Percentiles rank a stretch among this genome's conserved stretches.
phyloP scores from a whole-genome alignment of 2,329 filamentous ascomycete species.

The Verticillium albo-atrum region DNA sequence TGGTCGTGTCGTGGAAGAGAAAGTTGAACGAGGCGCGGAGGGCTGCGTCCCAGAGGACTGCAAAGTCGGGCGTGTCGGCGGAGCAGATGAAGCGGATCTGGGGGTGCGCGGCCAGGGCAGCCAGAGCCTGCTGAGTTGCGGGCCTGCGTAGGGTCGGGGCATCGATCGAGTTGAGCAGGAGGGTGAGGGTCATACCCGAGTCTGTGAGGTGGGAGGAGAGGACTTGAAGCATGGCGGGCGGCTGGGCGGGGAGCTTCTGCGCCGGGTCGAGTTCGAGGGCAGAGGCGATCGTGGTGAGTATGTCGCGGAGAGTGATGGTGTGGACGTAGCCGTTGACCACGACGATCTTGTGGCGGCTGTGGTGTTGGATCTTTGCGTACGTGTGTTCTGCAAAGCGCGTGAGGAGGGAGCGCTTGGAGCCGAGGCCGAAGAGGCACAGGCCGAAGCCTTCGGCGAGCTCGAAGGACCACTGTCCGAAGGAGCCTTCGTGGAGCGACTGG shows the following conservation, averaged over 20 bases:
- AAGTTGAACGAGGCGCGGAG: constrained; percentile 82
- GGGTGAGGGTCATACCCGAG: constrained; percentile 45
- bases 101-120: constrained; percentile 70
- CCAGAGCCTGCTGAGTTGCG: constrained; percentile 65
- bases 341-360: constrained; percentile 58
- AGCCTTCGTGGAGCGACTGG: constrained; percentile 69
- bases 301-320: constrained; percentile 61
- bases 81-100: constrained; percentile 72
- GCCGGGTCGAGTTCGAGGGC: constrained; percentile 55
- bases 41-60: constrained; percentile 83
- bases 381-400: constrained; percentile 70
- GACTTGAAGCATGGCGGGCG: constrained; percentile 62
- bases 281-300: constrained; percentile 63
- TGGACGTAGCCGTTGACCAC: constrained; percentile 82
- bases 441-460: constrained; percentile 85
- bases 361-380: constrained; percentile 38
- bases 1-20: constrained; percentile 90
- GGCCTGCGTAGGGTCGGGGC: constrained; percentile 69
- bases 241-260: constrained; percentile 53
- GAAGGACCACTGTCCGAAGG: constrained; percentile 89
- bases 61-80: constrained; percentile 82
- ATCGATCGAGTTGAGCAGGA: constrained; percentile 86
- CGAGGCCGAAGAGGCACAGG: constrained; percentile 87
- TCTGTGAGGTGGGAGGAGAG: constrained; percentile 58
- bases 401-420: constrained; percentile 76